phyloP scores from a whole-genome alignment of 2,329 filamentous ascomycete genomes.

The Sphaerulina vaccinii region DNA sequence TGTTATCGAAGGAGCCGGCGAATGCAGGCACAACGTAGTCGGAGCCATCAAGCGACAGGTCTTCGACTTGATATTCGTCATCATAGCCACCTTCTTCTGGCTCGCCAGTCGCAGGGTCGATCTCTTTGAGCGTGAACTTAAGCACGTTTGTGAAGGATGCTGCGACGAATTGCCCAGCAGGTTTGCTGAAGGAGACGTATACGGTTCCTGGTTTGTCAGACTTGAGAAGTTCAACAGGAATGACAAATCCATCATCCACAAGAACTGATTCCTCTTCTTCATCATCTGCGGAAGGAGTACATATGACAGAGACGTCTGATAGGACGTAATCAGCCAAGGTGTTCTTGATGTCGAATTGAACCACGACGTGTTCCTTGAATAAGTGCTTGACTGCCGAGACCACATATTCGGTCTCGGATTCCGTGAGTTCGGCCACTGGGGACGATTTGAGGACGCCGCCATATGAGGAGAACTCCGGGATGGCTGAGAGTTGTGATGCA shows the following conservation, averaged over 20 bases:
- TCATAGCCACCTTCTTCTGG: constrained; percentile 92
- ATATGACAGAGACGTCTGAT: constrained; percentile 82
- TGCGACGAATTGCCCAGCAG: constrained; percentile 71
- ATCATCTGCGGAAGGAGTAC: constrained; percentile 76
- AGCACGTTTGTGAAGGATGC: constrained; percentile 87
- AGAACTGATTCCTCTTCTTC: constrained; percentile 78
- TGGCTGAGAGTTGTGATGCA: constrained; percentile 78
- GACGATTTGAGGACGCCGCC: constrained; percentile 92
- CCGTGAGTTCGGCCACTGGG: constrained; percentile 80
- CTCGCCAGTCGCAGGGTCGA: constrained; percentile 90
- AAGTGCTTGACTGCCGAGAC: constrained; percentile 93
- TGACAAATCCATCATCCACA: constrained; percentile 80
- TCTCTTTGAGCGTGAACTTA: constrained; percentile 97
- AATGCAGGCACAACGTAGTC: constrained; percentile 95
- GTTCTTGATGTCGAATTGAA: constrained; percentile 98
- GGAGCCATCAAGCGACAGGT: constrained; percentile 84
- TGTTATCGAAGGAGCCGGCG: constrained; percentile 89
- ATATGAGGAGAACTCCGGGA: constrained; percentile 88
- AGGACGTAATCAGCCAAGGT: constrained; percentile 87
- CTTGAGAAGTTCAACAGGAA: constrained; percentile 77
- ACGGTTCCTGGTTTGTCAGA: constrained; percentile 89
- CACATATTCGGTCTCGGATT: constrained; percentile 96
- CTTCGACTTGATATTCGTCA: constrained; percentile 95
- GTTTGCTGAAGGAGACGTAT: constrained; percentile 91
- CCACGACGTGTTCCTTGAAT: constrained; percentile 93